Base-by-base conservation (phyloP, 2,329 filamentous ascomycete genomes). In the Davidsoniella neocaledoniae region DNA sequence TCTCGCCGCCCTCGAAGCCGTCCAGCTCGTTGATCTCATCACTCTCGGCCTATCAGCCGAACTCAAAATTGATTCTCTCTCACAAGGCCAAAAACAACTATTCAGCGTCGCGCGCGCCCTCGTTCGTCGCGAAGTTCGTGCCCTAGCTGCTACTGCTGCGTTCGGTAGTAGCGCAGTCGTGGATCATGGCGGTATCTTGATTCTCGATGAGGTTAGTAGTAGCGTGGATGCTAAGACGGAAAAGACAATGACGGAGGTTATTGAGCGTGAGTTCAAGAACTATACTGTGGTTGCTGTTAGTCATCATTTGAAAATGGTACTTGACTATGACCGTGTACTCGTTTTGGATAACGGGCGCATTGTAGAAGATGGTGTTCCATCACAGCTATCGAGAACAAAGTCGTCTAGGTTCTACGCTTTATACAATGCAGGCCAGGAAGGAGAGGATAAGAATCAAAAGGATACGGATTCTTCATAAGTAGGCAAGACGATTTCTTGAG, bases 51-150 rank as follows among this genome's bases (percentile, higher is more conserved):
- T 46, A 0, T 60, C 66, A 9, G 56, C 68, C 0, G 43, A 57
- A 10, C 43, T 43, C 10, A 33, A 46, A 3, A 62, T 68, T 2
- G 65, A 72, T 5, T 63, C 66, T 46, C 63, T 79, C 5, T 72
- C 68, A 4, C 69, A 72, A 33, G 79, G 79, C 0, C 78, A 83
- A 59, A 70, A 70, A 42, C 79, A 83, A 56, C 66, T 83, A 0
- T 79, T 83, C 55, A 77, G 71, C 54, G 67, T 83, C 1, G 77
- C 73, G 0, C 62, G 77, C 0, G 78, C 76, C 0, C 23, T 51
- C 2, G 19, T 51, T 16, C 62, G 70, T 4, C 54, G 59, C 2
- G 53, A 63, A 17, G 64, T 70, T 4, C 26, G 48, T 16, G 21
- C 4, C 21, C 4, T 4, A 21, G 21, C 21, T 4, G 21, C 21